Evolutionary conservation across 2,329 filamentous ascomycete species (phyloP).

Genomic region (Hirsutella thompsonii): DNA sequence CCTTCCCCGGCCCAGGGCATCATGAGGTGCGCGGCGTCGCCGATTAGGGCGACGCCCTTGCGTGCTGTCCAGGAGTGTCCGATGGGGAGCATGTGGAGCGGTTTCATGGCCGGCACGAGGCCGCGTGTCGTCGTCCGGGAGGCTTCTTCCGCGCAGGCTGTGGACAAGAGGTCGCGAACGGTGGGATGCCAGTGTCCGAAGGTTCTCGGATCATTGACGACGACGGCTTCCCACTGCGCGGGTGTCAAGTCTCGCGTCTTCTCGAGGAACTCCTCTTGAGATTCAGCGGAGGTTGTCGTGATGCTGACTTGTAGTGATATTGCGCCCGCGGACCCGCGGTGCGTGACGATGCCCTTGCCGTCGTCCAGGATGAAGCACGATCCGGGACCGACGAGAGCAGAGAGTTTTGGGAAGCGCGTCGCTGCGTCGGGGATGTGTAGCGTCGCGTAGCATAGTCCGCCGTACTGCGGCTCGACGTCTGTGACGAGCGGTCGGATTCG

Average conservation of each 20-base stretch:
- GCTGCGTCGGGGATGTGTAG: constrained; percentile 20
- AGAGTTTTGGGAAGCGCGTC: constrained; percentile 21
- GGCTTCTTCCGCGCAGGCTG: constrained; percentile 14
- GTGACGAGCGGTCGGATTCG: constrained; percentile 22
- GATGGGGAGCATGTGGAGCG: constrained; percentile 27
- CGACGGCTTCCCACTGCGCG: constrained; percentile 5
- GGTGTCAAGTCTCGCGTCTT: constrained; percentile 6
- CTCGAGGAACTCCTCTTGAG: constrained; percentile 4
- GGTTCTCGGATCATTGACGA: constrained; percentile 10
- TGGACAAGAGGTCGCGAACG: constrained; percentile 14
- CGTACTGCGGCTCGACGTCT: constrained; percentile 21
- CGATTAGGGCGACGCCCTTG: constrained; percentile 33
- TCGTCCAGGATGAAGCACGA: constrained; percentile 19
- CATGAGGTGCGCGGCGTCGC: constrained; percentile 43
- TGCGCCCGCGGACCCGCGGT: constrained; percentile 16
- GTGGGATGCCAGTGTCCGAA: constrained; percentile 13
- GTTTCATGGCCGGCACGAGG: constrained; percentile 8
- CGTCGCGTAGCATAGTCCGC: constrained; percentile 23
- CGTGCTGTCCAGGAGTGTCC: constrained; percentile 26
- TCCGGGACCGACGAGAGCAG: constrained; percentile 25
- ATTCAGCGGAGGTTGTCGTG: constrained; percentile 11
- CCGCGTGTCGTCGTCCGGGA: constrained; percentile 6
- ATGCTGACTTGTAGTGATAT: constrained; percentile 17
- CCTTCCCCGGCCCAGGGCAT: constrained; percentile 38
- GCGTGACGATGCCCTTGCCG: constrained; percentile 22